Base-by-base conservation (phyloP, 225 moss, liverwort and hornwort species). In the Physcomitrellopsis africana region DNA sequence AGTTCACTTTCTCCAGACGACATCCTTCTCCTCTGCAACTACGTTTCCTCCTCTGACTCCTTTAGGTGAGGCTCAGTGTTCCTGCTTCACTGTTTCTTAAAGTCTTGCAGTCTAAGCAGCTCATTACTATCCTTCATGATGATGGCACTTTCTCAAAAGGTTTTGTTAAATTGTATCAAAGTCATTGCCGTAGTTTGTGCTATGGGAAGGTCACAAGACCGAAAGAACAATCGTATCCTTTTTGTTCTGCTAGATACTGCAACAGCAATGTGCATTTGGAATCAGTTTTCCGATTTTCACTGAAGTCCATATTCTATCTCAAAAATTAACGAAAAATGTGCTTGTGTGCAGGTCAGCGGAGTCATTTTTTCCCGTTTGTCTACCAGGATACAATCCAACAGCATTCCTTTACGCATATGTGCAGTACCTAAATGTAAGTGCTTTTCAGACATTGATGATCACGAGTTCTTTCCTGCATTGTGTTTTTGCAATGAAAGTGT, bases 341-440 rank as follows among this genome's bases (percentile, higher is more conserved):
- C 29, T 10, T 72, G 69, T 74, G 71, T 65, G 84, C 79, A 95
- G 99, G 86, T 92, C 90, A 43, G 92, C 99, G 58, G 99, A 99
- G 77, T 99, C 99, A 45, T 99, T 99, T 81, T 95, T 93, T 26
- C 99, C 99, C 15, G 92, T 99, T 55, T 99, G 99, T 76, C 86
- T 99, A 64, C 99, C 99, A 65, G 90, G 92, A 79, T 99, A 93
- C 64, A 92, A 99, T 74, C 87, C 95, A 67, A 79, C 95, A 59
- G 99, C 95, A 73, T 99, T 99, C 79, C 87, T 99, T 76, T 93
- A 99, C 74, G 99, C 99, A 20, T 99, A 99, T 74, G 95, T 99
- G 80, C 99, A 99, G 86, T 99, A 99, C 63, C 84, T 99, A 63
- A 88, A 95, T 88, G 96, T 97, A 83, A 82, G 94, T 86, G 66